A percentile compares a stretch with the other conserved stretches of the same genome.
These are phyloP conservation scores for Aspergillus thermomutatus DNA, from an alignment of 2,329 filamentous ascomycete genomes.

Conservation along the genomic window DNA sequence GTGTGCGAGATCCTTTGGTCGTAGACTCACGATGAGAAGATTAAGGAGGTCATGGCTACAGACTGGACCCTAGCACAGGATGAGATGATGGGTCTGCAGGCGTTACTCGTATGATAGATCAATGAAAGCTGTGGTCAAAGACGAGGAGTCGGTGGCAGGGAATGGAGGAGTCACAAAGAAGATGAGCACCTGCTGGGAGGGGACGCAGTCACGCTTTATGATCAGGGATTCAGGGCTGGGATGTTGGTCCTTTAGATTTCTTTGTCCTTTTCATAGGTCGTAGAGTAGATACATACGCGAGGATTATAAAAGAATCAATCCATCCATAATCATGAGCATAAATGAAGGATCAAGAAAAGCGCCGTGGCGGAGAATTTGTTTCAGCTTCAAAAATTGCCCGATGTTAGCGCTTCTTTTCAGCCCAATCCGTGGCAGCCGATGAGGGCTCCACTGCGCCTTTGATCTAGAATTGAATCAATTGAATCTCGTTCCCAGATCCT, in stretches of 20 bases:
- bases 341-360: neutral
- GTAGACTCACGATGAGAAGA: neutral
- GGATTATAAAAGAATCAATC: too few species aligned
- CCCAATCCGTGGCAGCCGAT: neutral
- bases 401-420: neutral
- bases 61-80: too few species aligned
- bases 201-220: neutral
- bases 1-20: neutral
- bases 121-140: too few species aligned
- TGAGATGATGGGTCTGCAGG: neutral
- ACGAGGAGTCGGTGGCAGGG: too few species aligned
- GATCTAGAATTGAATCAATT: neutral
- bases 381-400: neutral
- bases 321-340: too few species aligned
- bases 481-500: neutral
- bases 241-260: neutral
- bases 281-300: too few species aligned
- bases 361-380: neutral
- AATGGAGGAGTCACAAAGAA: neutral
- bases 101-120: neutral
- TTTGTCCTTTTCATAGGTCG: neutral
- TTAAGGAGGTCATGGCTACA: neutral
- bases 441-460: neutral
- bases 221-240: neutral
- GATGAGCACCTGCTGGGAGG: too few species aligned